Base-by-base conservation (phyloP, 1,284 basidiomycete genomes). In the Porphyrellus sp. region DNA sequence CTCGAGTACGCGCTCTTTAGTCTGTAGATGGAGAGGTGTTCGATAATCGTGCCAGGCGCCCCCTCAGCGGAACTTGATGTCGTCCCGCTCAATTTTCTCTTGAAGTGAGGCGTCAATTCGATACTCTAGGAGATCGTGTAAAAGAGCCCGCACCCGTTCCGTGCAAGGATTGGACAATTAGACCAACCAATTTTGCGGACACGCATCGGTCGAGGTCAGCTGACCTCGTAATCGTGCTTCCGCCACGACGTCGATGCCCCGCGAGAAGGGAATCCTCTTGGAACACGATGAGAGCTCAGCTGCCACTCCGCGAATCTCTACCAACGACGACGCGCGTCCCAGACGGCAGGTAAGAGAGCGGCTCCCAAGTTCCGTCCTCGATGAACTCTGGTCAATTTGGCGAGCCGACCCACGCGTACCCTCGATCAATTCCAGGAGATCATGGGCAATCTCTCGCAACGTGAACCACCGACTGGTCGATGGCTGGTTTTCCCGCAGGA, bases 341-440 rank as follows among this genome's bases (percentile, higher is more conserved):
- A 39, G 33, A 27, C 61, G 43, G 21, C 41, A 23, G 11, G 21
- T n/a, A 11, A 51, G 49, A 41, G 65, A 64, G 8, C 51, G 39
- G 39, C 63, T 63, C 35, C 5, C 33, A n/a, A 15, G 18, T 18
- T 46, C 50, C 1, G 41, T 59, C 27, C 49, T 67, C 18, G 37
- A 53, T 34, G 66, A 68, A 18, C 68, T 68, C 16, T 68, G 67
- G 63, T 57, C 51, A 4, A 71, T 68, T 39, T 68, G 68, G 66
- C 58, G 40, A 37, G 33, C 54, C 12, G 48, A 71, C 43, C 63
- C 57, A 9, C 63, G 68, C 40, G 53, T 70, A 6, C 69, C 66
- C 25, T 65, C 68, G 2, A 8, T 68, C 35, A 51, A 46, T 25
- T 68, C 69, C 16, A 54, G 66, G 46, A 59, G 52, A 37, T 53